A percentile compares a stretch with the other conserved stretches of the same genome.
These are phyloP conservation scores for Ophioceras dolichostomum DNA, from an alignment of 2,329 filamentous ascomycete species.

Conservation along the genomic window DNA sequence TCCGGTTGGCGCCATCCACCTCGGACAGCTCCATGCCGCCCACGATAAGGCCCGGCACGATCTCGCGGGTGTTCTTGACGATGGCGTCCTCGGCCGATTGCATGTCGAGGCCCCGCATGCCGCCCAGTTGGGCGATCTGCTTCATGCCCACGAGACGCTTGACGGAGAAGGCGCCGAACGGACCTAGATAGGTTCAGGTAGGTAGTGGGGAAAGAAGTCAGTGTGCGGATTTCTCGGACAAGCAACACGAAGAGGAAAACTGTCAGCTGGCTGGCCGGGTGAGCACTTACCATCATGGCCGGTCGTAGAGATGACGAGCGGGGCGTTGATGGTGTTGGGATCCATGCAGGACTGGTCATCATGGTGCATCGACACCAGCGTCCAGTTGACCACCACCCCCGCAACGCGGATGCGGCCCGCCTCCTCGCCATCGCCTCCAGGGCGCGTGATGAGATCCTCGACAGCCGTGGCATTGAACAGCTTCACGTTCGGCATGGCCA, in stretches of 20 bases:
- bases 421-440: slow-evolving; percentile 24
- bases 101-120: slow-evolving; percentile 93
- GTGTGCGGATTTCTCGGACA: neutral
- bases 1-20: slow-evolving; percentile 81
- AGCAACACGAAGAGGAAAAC: neutral
- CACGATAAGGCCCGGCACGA: slow-evolving; percentile 80
- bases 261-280: neutral
- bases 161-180: slow-evolving; percentile 82
- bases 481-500: slow-evolving; percentile 83
- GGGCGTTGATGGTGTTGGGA: slow-evolving; percentile 91
- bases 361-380: slow-evolving; percentile 75
- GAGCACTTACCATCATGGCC: slow-evolving; percentile 58
- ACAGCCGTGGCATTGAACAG: slow-evolving; percentile 92
- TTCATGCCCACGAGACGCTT: slow-evolving; percentile 88
- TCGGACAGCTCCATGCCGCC: slow-evolving; percentile 91
- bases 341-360: slow-evolving; percentile 94
- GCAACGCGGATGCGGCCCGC: slow-evolving; percentile 56
- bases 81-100: slow-evolving; percentile 84
- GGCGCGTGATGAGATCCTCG: slow-evolving; percentile 83
- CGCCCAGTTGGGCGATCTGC: slow-evolving; percentile 68
- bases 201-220: neutral
- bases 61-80: slow-evolving; percentile 80
- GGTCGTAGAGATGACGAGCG: slow-evolving; percentile 77
- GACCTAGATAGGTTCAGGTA: slow-evolving; percentile 22
- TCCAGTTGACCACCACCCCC: slow-evolving; percentile 94